Conservation (phyloP, 2,329 filamentous ascomycete genomes). For the Clonostachys solani region DNA sequence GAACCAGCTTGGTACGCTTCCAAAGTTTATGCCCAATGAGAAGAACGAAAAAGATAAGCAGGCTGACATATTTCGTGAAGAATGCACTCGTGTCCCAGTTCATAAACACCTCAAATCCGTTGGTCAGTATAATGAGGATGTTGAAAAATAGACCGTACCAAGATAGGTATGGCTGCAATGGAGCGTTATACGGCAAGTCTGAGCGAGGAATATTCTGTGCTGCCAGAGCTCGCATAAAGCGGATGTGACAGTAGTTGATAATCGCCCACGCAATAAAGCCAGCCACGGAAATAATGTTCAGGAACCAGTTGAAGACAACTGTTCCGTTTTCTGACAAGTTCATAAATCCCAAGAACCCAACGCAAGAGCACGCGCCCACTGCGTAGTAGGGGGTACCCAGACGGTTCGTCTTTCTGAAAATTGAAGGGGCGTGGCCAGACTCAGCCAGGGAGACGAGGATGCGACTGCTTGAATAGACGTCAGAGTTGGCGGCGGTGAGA, state of each 20-base stretch:
- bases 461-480: constrained; percentile 69
- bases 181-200: constrained; percentile 55
- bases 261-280: constrained; percentile 69
- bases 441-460: constrained; percentile 64
- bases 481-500: constrained; percentile 73
- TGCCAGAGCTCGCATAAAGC: constrained; percentile 57
- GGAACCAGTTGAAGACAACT: constrained; percentile 67
- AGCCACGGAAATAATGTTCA: constrained; percentile 66
- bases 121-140: constrained; percentile 59
- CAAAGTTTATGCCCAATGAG: constrained; percentile 57
- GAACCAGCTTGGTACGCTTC: constrained; percentile 30
- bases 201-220: constrained; percentile 53
- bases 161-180: constrained; percentile 59
- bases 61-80: constrained; percentile 12
- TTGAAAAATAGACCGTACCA: constrained; percentile 65
- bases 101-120: constrained; percentile 67
- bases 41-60: constrained; percentile 58
- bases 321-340: constrained; percentile 56
- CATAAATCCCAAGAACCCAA: constrained; percentile 64
- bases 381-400: constrained; percentile 60
- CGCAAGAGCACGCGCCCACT: constrained; percentile 46
- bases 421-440: constrained; percentile 56
- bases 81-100: constrained; percentile 46
- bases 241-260: constrained; percentile 60
- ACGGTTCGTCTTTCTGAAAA: constrained; percentile 56